phyloP scores from a whole-genome alignment of 2,329 filamentous ascomycete species.

The Rutstroemia sp. region DNA sequence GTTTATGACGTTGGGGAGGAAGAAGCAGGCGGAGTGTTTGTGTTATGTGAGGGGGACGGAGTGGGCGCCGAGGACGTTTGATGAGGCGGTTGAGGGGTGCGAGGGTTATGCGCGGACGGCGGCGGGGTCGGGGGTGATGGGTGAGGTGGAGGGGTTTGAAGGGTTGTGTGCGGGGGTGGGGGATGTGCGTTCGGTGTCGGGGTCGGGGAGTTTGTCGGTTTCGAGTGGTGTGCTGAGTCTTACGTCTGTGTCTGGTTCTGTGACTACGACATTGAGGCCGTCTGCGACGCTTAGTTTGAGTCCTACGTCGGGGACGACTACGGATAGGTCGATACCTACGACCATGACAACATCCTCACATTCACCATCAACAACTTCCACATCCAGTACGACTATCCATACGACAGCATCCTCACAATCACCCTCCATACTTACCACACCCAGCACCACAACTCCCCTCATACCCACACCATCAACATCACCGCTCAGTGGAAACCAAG shows the following conservation, averaged over 20 bases:
- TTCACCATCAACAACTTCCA: background rate
- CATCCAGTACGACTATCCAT: background rate
- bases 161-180: slow-evolving; percentile 16
- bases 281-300: no score
- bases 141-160: background rate
- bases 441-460: background rate
- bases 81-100: background rate
- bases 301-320: no score
- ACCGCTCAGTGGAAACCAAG: background rate
- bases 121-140: background rate
- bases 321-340: no score
- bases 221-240: background rate
- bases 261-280: background rate
- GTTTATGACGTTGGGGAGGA: background rate
- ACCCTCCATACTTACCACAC: background rate
- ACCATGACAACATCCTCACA: no score
- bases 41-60: slow-evolving; percentile 4
- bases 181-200: slow-evolving; percentile 9
- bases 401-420: background rate
- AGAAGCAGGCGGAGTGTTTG: slow-evolving; percentile 1
- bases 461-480: background rate
- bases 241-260: background rate
- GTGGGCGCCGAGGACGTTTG: slow-evolving; percentile 3
- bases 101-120: background rate
- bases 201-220: background rate